A percentile compares a stretch with the other conserved stretches of the same genome.
Conservation (phyloP, 1,139 yeast species). For the Saccharomyces hybrid region DNA sequence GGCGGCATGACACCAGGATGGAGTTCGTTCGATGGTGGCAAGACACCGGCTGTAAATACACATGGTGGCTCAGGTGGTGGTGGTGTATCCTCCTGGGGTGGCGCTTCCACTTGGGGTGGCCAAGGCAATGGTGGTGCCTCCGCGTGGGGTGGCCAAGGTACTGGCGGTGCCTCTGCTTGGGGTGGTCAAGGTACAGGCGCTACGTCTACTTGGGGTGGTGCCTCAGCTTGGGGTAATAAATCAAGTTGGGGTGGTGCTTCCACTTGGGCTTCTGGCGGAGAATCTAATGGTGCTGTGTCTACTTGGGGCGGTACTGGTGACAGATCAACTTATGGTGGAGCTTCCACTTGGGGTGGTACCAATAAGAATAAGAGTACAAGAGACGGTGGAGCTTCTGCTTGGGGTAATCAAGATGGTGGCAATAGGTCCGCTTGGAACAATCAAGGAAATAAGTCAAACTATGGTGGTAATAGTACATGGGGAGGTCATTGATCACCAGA, state of each 20-base stretch:
- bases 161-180: constrained; percentile 21
- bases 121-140: constrained; percentile 40
- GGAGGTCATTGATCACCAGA: constrained; percentile 15
- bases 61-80: constrained; percentile 38
- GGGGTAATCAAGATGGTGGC: constrained; percentile 31
- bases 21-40: constrained; percentile 40
- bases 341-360: constrained; percentile 30
- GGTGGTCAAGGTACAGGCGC: constrained; percentile 32
- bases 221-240: constrained; percentile 40
- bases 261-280: constrained; percentile 32
- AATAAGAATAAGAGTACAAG: constrained; percentile 8
- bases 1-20: constrained; percentile 55
- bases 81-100: constrained; percentile 44
- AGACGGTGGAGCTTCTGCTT: constrained; percentile 25
- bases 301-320: constrained; percentile 28
- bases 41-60: constrained; percentile 43
- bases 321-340: constrained; percentile 29
- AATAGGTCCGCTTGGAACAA: constrained; percentile 39
- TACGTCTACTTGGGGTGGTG: constrained; percentile 36
- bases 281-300: constrained; percentile 27
- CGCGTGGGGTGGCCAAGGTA: constrained; percentile 32
- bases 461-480: constrained; percentile 29
- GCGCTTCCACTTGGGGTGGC: constrained; percentile 46
- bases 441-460: constrained; percentile 24
- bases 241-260: constrained; percentile 33